Evolutionary conservation across 331 rosid genomes (phyloP), one percentile per base, ranked within the genome.

Genomic region (Quercus tomentella): DNA sequence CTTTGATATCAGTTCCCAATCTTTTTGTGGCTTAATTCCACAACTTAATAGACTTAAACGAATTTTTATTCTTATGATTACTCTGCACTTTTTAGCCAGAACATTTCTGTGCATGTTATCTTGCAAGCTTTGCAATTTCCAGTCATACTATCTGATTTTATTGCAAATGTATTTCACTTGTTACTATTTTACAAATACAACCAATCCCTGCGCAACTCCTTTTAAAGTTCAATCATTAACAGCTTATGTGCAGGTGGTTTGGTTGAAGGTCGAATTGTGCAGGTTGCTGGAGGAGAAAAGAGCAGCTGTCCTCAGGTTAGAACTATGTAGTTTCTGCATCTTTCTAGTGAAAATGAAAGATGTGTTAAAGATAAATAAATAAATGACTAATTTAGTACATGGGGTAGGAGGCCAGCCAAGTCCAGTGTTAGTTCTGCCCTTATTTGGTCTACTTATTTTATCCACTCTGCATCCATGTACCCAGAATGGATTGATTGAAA

Each of bases 211-310:
- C 54, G 22, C 77, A 84, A 75, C 81, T 77, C 68, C 45, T 76
- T 77, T 75, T 77, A 84, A 81, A 82, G 72, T 87, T 83, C 80
- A 82, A 70, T 83, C 79, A 72, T 83, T 83, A 56, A 81, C 81
- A 82, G 85, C 85, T 78, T 81, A 56, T 86, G 81, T 86, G 91
- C 89, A 95, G 97, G 99, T 91, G 78, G 91, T 85, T 74, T 95
- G 91, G 94, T 75, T 91, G 91, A 95, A 95, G 93, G 98, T 84
- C 26, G 99, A 95, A 82, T 52, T 95, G 79, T 91, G 97, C 90
- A 89, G 92, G 83, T 80, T 90, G 89, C 88, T 93, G 86, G 99
- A 95, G 89, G 98, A 93, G 82, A 93, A 93, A 89, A 91, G 97
- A 91, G 78, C 92, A 80, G 85, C 97, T 74, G 67, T 87, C 77